Percentiles rank a stretch among this genome's conserved stretches.
Conservation (phyloP, 129 eudicot species). For the Sambucus nigra region DNA sequence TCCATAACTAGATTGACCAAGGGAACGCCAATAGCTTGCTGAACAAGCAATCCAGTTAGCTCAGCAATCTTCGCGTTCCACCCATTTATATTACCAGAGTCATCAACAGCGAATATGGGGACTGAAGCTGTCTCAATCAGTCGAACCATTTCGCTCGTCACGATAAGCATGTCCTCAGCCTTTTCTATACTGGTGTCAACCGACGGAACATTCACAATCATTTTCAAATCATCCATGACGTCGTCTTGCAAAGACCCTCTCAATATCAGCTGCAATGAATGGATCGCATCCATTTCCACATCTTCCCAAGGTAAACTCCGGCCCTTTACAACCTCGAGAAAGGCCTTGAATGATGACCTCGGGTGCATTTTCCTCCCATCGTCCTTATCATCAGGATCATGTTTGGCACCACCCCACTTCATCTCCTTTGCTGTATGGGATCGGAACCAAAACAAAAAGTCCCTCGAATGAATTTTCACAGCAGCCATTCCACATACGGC, state of each 20-base stretch:
- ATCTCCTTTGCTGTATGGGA: constrained; percentile 80
- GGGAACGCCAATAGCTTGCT: constrained; percentile 51
- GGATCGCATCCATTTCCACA: constrained; percentile 88
- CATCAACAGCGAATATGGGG: constrained; percentile 79
- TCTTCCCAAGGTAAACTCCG: constrained; percentile 90
- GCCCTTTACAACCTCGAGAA: constrained; percentile 69
- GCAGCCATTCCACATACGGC: constrained; percentile 92
- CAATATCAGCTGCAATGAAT: constrained; percentile 68
- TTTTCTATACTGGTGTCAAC: constrained; percentile 38
- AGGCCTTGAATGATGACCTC: constrained; percentile 75
- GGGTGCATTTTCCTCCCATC: constrained; percentile 80
- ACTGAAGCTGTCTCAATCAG: constrained; percentile 80
- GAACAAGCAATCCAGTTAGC: constrained; percentile 52
- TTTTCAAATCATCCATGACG: constrained; percentile 32
- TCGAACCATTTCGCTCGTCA: constrained; percentile 80
- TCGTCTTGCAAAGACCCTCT: constrained; percentile 65
- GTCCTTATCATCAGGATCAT: constrained; percentile 65
- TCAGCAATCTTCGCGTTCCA: constrained; percentile 74
- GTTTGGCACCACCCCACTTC: constrained; percentile 94
- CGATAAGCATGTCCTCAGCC: constrained; percentile 53
- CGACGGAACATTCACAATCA: constrained; percentile 58
- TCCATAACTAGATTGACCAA: constrained; percentile 47
- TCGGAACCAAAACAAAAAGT: constrained; percentile 78
- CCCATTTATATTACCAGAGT: constrained; percentile 55
- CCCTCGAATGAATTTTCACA: constrained; percentile 50